Evolutionary conservation across 345 rosid genomes (phyloP).

Genomic region (Cochlearia excelsa): DNA sequence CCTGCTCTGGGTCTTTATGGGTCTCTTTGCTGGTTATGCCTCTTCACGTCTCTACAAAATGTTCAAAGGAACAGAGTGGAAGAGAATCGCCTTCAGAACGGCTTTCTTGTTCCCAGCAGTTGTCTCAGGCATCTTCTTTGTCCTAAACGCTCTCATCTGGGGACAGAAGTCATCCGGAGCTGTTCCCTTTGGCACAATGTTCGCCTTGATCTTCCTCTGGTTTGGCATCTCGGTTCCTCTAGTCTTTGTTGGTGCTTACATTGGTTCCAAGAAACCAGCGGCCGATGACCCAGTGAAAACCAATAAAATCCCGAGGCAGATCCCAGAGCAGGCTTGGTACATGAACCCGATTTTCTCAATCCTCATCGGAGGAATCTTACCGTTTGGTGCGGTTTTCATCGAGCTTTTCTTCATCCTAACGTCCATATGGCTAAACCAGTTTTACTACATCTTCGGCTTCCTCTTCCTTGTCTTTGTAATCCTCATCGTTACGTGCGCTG

Average conservation of each 20-base stretch:
- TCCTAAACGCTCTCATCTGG: slow-evolving; percentile 75
- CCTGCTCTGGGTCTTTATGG: slow-evolving; percentile 84
- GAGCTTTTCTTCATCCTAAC: too few species aligned
- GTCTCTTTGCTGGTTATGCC: slow-evolving; percentile 74
- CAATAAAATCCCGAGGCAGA: background rate
- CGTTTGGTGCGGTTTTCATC: too few species aligned
- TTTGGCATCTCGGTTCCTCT: slow-evolving; percentile 82
- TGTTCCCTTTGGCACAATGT: slow-evolving; percentile 89
- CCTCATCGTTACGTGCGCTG: slow-evolving; percentile 72
- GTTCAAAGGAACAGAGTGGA: slow-evolving; percentile 85
- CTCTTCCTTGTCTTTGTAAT: slow-evolving; percentile 73
- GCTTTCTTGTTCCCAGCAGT: slow-evolving; percentile 69
- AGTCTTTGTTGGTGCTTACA: slow-evolving; percentile 61
- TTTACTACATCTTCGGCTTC: slow-evolving; percentile 87
- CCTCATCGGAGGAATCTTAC: slow-evolving; percentile 62
- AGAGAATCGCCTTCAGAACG: slow-evolving; percentile 64
- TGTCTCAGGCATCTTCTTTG: slow-evolving; percentile 63
- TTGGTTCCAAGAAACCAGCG: slow-evolving; percentile 75
- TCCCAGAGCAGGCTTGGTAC: slow-evolving; percentile 90
- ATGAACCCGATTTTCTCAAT: slow-evolving; percentile 80
- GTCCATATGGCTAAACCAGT: slow-evolving; percentile 61
- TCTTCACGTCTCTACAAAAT: slow-evolving; percentile 62
- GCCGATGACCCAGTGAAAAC: slow-evolving; percentile 58
- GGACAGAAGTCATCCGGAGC: slow-evolving; percentile 89
- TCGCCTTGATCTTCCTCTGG: slow-evolving; percentile 70